These are phyloP conservation scores for Picea glauca DNA, from an alignment of 75 land plant genomes.

Conservation along the genomic window DNA sequence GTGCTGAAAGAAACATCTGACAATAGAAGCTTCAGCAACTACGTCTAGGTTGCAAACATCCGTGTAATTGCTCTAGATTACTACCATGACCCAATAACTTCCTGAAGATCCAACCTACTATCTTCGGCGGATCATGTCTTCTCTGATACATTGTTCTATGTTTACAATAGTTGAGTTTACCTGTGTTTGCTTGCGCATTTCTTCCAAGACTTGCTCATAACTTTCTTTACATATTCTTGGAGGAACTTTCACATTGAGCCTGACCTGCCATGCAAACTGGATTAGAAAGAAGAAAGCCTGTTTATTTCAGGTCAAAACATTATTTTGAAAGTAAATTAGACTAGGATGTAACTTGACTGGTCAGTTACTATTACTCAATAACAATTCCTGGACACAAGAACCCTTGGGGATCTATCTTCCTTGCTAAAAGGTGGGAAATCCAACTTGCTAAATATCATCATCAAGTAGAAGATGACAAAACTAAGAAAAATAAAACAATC, in stretches of 20 bases:
- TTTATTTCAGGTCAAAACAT: constrained; percentile 4
- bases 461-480: neutral
- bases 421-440: neutral
- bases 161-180: neutral
- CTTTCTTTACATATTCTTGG: constrained; percentile 12
- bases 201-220: constrained; percentile 6
- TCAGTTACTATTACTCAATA: neutral
- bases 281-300: neutral
- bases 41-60: neutral
- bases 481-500: neutral
- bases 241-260: constrained; percentile 9
- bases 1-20: neutral
- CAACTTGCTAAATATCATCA: constrained; percentile 2
- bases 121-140: neutral
- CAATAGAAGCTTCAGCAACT: neutral
- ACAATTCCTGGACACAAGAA: neutral
- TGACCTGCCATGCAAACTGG: constrained; percentile 6
- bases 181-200: constrained; percentile 4
- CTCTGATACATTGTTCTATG: neutral
- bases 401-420: neutral
- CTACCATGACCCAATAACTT: neutral
- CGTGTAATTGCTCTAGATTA: neutral
- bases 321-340: constrained; percentile 3
- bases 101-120: neutral
- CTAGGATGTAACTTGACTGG: neutral